Conservation (phyloP, 306 rosid species). For the Castanea sativa region DNA sequence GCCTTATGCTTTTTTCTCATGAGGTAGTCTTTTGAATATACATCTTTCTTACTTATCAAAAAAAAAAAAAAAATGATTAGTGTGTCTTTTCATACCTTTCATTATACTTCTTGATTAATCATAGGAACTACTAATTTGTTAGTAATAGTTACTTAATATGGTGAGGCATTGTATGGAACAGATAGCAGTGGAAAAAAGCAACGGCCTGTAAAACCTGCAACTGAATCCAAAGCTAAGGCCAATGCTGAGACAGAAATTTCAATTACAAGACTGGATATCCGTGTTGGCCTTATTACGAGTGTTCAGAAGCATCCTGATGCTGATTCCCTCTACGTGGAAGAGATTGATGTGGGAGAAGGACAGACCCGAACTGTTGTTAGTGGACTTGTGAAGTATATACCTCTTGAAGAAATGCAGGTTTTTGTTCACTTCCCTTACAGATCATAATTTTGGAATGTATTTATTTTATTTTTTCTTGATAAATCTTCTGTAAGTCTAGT, state of each 20-base stretch:
- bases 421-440: constrained; percentile 2
- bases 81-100: background rate
- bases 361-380: constrained; percentile 85
- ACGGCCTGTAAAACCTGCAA: constrained; percentile 46
- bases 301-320: constrained; percentile 95
- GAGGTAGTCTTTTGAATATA: too few relatives aligned
- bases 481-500: background rate
- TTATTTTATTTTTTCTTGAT: background rate
- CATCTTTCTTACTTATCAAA: too few relatives aligned
- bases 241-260: constrained; percentile 55
- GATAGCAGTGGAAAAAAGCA: constrained; percentile 67
- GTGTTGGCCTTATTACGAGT: constrained; percentile 76
- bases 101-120: background rate
- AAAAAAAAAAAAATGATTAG: background rate
- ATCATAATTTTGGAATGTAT: background rate
- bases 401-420: constrained; percentile 95
- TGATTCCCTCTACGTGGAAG: constrained; percentile 87
- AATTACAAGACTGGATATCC: constrained; percentile 84
- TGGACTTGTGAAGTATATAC: constrained; percentile 87
- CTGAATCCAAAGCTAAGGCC: constrained; percentile 47
- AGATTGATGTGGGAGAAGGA: constrained; percentile 87
- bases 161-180: constrained; percentile 30
- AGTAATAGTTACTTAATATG: background rate
- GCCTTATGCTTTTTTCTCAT: too few relatives aligned
- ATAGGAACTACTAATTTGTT: background rate